Evolutionary conservation across 208 protist species (phyloP), one percentile per base, ranked within the genome.

Genomic region (Trypanosoma platydactyli): DNA sequence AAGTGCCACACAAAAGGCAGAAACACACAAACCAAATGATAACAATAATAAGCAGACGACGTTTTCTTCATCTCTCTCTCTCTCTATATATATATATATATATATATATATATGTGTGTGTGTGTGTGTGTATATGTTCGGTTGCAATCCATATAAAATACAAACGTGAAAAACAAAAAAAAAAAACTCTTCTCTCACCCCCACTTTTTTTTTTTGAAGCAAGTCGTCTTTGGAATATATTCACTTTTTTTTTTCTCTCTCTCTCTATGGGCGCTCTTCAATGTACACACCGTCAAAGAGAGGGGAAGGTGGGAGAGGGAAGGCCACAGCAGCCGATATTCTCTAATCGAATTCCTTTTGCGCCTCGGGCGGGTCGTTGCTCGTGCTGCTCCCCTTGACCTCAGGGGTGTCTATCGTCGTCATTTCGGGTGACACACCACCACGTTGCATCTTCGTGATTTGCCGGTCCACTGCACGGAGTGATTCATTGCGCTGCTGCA

Each of bases 381-480:
- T 38, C 33, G 33, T 3, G 33, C 33, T 38, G 33, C 33, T 38
- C 3, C 58, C 52, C 1, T 53, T 40, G 16, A 40, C 58, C 0
- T 52, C 24, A 3, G 4, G 42, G 13, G 1, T 40, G 9, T 4
- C 0, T 18, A 40, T 15, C 1, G 46, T 42, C 4, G 20, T 24
- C 57, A 51, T 38, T 5, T 61, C 46, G 13, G 55, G 58, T 20
- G 55, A 57, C 0, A 54, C n/a, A 48, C 50, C 51, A 12, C 48
- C 67, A 46, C 50, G 35, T 42, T 72, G 48, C 4, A 72, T 51
- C 25, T 64, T 52, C 20, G 67, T 57, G 16, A 72, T 64, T 65
- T 82, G 76, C 56, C 67, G 55, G 70, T 83, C 75, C 33, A 92
- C 79, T 46, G 77, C 74, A 16, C 79, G 76, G 9, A 92, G 61